These are phyloP conservation scores for Trichoderma atroviride DNA, from an alignment of 2,329 filamentous ascomycete genomes.

Conservation along the genomic window DNA sequence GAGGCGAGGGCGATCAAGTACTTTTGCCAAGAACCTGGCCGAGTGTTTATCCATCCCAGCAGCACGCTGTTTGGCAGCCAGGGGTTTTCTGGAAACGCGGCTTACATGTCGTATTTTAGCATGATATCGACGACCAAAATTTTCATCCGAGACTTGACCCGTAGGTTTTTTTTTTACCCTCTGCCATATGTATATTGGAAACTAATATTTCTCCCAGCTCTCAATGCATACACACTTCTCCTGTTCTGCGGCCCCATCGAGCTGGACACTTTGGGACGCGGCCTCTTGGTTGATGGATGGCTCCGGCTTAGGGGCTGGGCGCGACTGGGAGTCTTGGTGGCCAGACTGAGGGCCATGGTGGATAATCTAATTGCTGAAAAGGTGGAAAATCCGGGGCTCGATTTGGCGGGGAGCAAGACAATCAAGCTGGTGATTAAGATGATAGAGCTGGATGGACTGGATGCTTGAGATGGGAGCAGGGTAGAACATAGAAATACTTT, in stretches of 20 bases:
- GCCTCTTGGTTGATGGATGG: conserved; percentile 91
- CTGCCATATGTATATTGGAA: background rate
- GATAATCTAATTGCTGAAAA: conserved; percentile 81
- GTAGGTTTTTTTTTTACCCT: conserved; percentile 49
- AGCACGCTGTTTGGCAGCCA: conserved; percentile 85
- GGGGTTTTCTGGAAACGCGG: conserved; percentile 71
- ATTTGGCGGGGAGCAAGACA: conserved; percentile 64
- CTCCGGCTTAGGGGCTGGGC: conserved; percentile 86
- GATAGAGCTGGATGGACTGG: conserved; percentile 87
- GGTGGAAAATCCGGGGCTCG: conserved; percentile 71
- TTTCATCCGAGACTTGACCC: conserved; percentile 88
- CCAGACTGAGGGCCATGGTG: conserved; percentile 79
- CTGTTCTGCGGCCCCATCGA: conserved; percentile 85
- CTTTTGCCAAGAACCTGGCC: conserved; percentile 80
- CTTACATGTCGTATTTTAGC: conserved; percentile 86
- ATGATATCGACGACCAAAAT: conserved; percentile 92
- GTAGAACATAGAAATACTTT: background rate
- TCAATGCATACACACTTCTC: conserved; percentile 85
- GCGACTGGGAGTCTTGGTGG: conserved; percentile 86
- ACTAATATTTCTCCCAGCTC: conserved; percentile 56
- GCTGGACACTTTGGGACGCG: conserved; percentile 84
- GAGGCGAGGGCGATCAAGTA: conserved; percentile 92
- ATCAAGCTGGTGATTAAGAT: conserved; percentile 77
- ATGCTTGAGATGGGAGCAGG: conserved; percentile 51
- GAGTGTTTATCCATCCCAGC: conserved; percentile 91